Conservation (phyloP, 139 green algal species). For the Chlorella ohadii region DNA sequence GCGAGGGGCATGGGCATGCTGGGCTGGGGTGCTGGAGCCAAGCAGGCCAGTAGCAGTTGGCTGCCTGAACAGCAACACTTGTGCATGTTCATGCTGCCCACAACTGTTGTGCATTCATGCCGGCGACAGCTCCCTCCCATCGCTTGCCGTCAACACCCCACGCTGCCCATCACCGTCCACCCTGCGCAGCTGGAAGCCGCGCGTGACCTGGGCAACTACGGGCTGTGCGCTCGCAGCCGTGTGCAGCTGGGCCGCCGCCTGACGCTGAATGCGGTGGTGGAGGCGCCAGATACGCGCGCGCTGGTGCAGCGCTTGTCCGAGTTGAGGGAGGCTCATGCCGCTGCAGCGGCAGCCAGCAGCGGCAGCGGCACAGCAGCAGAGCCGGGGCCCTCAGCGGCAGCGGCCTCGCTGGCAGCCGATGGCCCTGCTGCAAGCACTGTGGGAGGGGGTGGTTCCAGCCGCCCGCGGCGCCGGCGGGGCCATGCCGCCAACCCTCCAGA, state of each 20-base stretch:
- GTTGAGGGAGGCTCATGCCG: background rate
- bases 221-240: slow-evolving; percentile 42
- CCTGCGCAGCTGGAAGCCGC: slow-evolving; percentile 37
- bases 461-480: background rate
- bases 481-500: background rate
- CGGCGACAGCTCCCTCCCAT: too few relatives aligned
- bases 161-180: background rate
- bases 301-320: background rate
- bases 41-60: too few relatives aligned
- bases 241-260: slow-evolving; percentile 40
- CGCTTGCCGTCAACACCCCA: too few relatives aligned
- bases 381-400: background rate
- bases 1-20: too few relatives aligned
- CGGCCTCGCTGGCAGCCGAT: background rate
- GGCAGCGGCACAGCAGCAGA: background rate
- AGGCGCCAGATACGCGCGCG: slow-evolving; percentile 45
- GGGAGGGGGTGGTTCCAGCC: background rate
- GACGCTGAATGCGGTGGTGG: slow-evolving; percentile 47
- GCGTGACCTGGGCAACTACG: slow-evolving; percentile 65
- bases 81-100: too few relatives aligned
- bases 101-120: too few relatives aligned
- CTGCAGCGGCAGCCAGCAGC: background rate
- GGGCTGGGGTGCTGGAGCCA: too few relatives aligned
- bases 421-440: background rate
- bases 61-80: too few relatives aligned